These are phyloP conservation scores for Rheum nobile DNA, from an alignment of 148 eudicot genomes.

Conservation along the genomic window DNA sequence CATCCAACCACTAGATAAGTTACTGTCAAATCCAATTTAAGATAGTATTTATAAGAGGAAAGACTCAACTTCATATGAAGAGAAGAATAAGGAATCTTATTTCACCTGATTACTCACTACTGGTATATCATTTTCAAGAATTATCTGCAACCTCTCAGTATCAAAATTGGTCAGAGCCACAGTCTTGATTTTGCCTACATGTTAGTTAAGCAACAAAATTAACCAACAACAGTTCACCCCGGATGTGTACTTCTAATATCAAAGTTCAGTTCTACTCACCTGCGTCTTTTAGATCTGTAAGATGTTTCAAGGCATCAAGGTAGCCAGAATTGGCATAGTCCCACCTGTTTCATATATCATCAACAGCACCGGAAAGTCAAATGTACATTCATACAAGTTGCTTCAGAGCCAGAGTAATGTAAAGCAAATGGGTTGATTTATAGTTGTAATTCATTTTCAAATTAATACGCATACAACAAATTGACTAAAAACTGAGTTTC, in stretches of 20 bases:
- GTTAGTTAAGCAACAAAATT: not conserved
- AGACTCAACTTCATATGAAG: not conserved
- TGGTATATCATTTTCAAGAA: conserved; percentile 85
- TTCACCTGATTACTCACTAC: conserved; percentile 90
- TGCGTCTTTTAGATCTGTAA: conserved; percentile 92
- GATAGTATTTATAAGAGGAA: not conserved
- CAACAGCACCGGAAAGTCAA: not conserved
- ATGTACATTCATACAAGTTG: not conserved
- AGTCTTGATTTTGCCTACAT: conserved; percentile 90
- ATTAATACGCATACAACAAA: not conserved
- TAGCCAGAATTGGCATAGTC: conserved; percentile 91
- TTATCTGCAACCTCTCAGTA: conserved; percentile 66
- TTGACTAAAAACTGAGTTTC: not conserved
- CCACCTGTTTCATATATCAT: conserved; percentile 60
- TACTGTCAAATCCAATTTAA: no score
- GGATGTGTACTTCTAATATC: not conserved
- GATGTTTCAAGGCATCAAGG: conserved; percentile 92
- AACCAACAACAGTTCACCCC: not conserved
- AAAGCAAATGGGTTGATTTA: not conserved
- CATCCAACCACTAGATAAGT: not conserved
- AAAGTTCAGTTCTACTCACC: conserved; percentile 26
- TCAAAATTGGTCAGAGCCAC: conserved; percentile 96
- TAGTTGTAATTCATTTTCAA: not conserved
- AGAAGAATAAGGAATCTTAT: not conserved
- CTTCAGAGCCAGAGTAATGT: not conserved